Percentiles rank a stretch among this genome's conserved stretches.
Conservation (phyloP, 768 basidiomycete species). For the Hysterangium stoloniferum region DNA sequence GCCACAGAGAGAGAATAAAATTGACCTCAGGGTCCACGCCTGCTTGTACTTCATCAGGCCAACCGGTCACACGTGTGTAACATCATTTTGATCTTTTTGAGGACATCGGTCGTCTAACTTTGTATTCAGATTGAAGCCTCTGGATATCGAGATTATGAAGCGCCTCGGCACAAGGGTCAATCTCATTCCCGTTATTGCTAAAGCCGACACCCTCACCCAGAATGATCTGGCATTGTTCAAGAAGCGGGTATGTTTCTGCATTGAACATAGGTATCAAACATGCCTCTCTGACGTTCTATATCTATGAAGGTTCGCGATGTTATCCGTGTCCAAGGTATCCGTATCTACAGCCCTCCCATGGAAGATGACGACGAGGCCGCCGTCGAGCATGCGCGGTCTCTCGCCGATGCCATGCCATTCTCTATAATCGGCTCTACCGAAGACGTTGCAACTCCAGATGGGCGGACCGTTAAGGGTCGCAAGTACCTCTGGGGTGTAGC, state of each 20-base stretch:
- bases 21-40: conserved; percentile 91
- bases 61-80: conserved; percentile 87
- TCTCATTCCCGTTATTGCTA: conserved; percentile 94
- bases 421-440: conserved; percentile 97
- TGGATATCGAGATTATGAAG: conserved; percentile 99
- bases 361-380: conserved; percentile 82
- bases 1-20: conserved; percentile 91
- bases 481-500: conserved; percentile 99
- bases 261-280: conserved; percentile 13
- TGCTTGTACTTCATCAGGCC: conserved; percentile 96
- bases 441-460: conserved; percentile 87
- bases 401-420: conserved; percentile 92
- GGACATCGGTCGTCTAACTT: not conserved
- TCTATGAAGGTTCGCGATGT: conserved; percentile 72
- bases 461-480: conserved; percentile 90
- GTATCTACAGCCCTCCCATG: conserved; percentile 89
- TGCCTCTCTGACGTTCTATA: conserved; percentile 7
- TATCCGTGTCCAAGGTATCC: conserved; percentile 84
- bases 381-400: conserved; percentile 80
- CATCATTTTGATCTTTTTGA: conserved; percentile 7
- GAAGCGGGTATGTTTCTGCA: conserved; percentile 57
- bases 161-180: conserved; percentile 96
- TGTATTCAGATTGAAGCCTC: conserved; percentile 86
- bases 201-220: conserved; percentile 96
- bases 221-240: conserved; percentile 89